Evolutionary conservation across 192 early-diverging fungal species (phyloP).

Genomic region (Coemansia sp.): DNA sequence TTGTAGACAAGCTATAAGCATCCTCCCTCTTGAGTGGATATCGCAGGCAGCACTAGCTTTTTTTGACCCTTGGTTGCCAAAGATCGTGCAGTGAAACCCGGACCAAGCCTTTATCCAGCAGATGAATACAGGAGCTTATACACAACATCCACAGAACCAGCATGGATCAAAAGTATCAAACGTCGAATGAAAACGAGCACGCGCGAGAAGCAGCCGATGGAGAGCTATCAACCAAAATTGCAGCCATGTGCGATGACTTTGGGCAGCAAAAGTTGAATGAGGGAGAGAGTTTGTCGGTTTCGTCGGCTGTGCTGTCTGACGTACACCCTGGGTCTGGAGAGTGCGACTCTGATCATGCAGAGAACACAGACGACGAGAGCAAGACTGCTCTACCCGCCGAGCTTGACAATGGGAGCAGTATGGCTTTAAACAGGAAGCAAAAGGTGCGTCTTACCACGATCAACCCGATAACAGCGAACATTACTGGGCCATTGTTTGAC

Average conservation of each 20-base stretch:
- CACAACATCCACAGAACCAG: constrained; percentile 4
- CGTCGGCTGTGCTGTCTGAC: constrained; percentile 24
- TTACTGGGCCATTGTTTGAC: constrained; percentile 8
- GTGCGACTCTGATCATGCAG: neutral
- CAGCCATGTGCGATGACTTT: constrained; percentile 26
- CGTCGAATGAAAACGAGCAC: neutral
- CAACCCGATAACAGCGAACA: constrained; percentile 42
- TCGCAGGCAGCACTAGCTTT: neutral
- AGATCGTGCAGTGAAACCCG: neutral
- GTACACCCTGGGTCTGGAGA: constrained; percentile 9
- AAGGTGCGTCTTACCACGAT: constrained; percentile 48
- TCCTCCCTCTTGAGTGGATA: neutral
- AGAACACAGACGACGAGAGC: neutral
- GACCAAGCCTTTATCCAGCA: neutral
- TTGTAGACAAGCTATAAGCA: neutral
- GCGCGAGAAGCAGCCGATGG: constrained; percentile 1
- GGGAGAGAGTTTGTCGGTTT: constrained; percentile 44
- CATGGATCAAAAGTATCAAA: constrained; percentile 4
- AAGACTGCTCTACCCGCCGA: neutral
- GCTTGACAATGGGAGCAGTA: constrained; percentile 1
- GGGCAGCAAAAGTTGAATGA: constrained; percentile 24
- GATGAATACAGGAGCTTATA: constrained; percentile 1
- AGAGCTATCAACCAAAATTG: constrained; percentile 8
- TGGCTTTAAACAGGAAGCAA: constrained; percentile 19
- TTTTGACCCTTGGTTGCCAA: neutral